A percentile compares a stretch with the other conserved stretches of the same genome.
Conservation (phyloP, 2,329 filamentous ascomycete species). For the Trichophyton benhamiae region DNA sequence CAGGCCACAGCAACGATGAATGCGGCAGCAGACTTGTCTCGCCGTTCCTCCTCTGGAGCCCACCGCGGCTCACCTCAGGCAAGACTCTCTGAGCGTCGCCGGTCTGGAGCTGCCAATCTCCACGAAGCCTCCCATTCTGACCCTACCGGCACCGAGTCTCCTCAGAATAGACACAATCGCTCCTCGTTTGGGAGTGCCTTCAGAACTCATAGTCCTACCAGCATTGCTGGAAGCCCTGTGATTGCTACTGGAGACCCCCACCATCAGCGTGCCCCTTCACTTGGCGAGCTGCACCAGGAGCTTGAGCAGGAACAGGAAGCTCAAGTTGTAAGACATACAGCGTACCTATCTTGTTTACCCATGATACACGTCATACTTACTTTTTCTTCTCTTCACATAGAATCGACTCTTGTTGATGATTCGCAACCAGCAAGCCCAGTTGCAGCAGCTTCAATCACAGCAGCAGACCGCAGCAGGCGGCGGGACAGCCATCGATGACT, state of each 20-base stretch:
- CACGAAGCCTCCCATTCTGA: constrained; percentile 27
- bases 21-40: constrained; percentile 52
- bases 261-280: constrained; percentile 36
- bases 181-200: constrained; percentile 29
- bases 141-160: constrained; percentile 26
- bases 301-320: constrained; percentile 41
- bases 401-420: constrained; percentile 41
- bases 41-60: constrained; percentile 27
- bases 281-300: constrained; percentile 40
- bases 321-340: constrained; percentile 32
- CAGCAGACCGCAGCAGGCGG: constrained; percentile 23
- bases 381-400: constrained; percentile 18
- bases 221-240: constrained; percentile 30
- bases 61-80: constrained; percentile 23
- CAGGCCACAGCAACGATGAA: constrained; percentile 69
- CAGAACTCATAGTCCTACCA: constrained; percentile 33
- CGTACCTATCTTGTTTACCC: background rate
- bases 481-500: constrained; percentile 31
- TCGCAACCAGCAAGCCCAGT: constrained; percentile 35
- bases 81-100: constrained; percentile 28
- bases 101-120: constrained; percentile 30
- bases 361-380: constrained; percentile 4
- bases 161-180: constrained; percentile 25
- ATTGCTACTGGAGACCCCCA: constrained; percentile 36
- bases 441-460: constrained; percentile 29